Percentiles rank a stretch among this genome's conserved stretches.
Evolutionary conservation across 2,329 filamentous ascomycete species (phyloP).

Genomic region (Plenodomus lindquistii): DNA sequence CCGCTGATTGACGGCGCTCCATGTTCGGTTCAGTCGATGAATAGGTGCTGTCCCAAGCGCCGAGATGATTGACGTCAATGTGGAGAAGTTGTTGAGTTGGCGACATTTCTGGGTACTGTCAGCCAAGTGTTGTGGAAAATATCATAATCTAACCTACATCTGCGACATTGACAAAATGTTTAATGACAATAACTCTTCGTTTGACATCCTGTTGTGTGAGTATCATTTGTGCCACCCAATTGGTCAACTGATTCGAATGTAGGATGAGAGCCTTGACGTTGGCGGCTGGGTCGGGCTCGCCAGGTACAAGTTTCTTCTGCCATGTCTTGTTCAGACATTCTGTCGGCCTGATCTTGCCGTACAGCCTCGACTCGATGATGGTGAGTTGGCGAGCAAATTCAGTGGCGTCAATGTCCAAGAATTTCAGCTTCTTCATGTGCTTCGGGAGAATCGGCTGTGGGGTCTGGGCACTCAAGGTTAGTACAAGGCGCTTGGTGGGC

Average conservation of each 20-base stretch:
- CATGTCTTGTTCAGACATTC: conserved; percentile 98
- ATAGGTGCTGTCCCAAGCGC: conserved; percentile 94
- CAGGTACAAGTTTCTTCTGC: conserved; percentile 89
- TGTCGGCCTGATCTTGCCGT: conserved; percentile 92
- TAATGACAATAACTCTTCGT: conserved; percentile 95
- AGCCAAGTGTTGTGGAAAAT: conserved; percentile 12
- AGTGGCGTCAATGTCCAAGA: conserved; percentile 91
- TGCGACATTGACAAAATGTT: conserved; percentile 94
- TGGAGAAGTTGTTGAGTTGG: conserved; percentile 92
- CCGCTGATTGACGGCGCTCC: conserved; percentile 88
- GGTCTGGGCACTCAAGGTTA: conserved; percentile 80
- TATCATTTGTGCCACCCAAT: conserved; percentile 99
- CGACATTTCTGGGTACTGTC: conserved; percentile 77
- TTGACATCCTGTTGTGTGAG: conserved; percentile 91
- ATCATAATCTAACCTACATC: conserved; percentile 67
- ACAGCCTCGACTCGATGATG: conserved; percentile 92
- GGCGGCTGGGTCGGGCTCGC: conserved; percentile 81
- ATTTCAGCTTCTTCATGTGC: conserved; percentile 99
- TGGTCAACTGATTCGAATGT: conserved; percentile 98
- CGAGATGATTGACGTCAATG: conserved; percentile 95
- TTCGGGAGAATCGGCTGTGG: conserved; percentile 92
- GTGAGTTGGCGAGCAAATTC: conserved; percentile 98
- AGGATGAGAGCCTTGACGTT: conserved; percentile 97
- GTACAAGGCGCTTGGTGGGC: conserved; percentile 80
- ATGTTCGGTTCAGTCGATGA: conserved; percentile 88